Conservation (phyloP, 768 basidiomycete genomes). For the Tricholoma matsutake region DNA sequence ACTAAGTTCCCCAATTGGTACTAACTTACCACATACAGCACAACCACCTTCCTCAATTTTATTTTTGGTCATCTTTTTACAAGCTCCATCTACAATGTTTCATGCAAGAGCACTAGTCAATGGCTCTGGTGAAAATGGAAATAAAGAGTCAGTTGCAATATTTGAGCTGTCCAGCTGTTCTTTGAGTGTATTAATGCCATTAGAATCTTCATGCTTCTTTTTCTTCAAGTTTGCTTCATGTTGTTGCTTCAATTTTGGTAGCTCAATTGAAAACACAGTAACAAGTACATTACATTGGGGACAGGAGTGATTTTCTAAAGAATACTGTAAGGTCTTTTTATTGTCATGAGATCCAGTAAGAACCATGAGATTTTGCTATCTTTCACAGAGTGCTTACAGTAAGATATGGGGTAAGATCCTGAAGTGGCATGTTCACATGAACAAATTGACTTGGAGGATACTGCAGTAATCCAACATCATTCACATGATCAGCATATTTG, state of each 20-base stretch:
- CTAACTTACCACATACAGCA: too few species aligned
- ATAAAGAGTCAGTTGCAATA: too few species aligned
- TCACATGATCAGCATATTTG: too few species aligned
- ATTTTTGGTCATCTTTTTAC: too few species aligned
- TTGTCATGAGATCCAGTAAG: not conserved
- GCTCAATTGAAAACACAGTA: not conserved
- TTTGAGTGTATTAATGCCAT: too few species aligned
- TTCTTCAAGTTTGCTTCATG: not conserved
- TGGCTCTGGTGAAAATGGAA: too few species aligned
- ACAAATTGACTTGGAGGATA: not conserved
- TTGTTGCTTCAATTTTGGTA: not conserved
- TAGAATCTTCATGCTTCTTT: too few species aligned
- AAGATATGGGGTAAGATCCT: not conserved
- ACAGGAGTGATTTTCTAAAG: not conserved
- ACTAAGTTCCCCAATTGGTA: too few species aligned
- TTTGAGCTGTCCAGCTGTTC: too few species aligned
- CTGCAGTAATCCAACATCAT: not conserved
- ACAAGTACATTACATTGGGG: not conserved
- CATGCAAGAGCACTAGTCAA: too few species aligned
- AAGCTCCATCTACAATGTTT: too few species aligned
- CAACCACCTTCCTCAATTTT: too few species aligned
- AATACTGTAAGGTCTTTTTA: not conserved
- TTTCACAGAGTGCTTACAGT: not conserved
- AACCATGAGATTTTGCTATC: not conserved
- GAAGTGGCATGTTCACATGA: not conserved